A percentile compares a stretch with the other conserved stretches of the same genome.
phyloP scores from a whole-genome alignment of 1,284 basidiomycete species.

The Cystobasidiaceae sp. region DNA sequence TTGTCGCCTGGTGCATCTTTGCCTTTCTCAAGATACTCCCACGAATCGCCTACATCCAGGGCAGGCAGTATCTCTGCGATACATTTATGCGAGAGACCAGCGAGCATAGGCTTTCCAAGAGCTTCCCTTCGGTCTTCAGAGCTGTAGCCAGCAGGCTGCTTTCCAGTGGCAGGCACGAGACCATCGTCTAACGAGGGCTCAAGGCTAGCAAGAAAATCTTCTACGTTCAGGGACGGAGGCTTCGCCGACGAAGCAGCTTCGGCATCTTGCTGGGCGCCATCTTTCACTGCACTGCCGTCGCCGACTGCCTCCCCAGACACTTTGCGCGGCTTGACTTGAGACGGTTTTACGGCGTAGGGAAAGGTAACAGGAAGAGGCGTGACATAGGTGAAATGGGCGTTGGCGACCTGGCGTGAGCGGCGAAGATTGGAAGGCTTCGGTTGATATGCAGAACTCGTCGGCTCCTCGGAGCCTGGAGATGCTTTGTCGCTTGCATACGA shows the following conservation, averaged over 20 bases:
- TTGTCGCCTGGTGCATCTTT: constrained; percentile 46
- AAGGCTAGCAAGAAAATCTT: constrained; percentile 60
- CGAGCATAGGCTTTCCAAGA: constrained; percentile 54
- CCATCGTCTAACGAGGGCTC: constrained; percentile 58
- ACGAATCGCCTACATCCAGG: constrained; percentile 78
- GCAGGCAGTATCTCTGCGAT: constrained; percentile 73
- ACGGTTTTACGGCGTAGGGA: constrained; percentile 65
- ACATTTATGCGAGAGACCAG: constrained; percentile 61
- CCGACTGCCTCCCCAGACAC: constrained; percentile 17
- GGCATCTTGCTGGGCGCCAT: constrained; percentile 24
- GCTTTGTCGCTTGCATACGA: constrained; percentile 11
- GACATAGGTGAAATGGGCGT: constrained; percentile 71
- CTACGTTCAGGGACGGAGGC: constrained; percentile 50
- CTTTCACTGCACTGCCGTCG: constrained; percentile 13
- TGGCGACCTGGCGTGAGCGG: constrained; percentile 32
- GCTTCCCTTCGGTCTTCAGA: constrained; percentile 31
- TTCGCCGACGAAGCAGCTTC: constrained; percentile 33
- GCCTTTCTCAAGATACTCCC: constrained; percentile 55
- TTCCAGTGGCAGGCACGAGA: constrained; percentile 58
- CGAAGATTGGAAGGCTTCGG: constrained; percentile 37
- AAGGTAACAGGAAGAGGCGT: constrained; percentile 77
- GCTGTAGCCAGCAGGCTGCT: constrained; percentile 34
- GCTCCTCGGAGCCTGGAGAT: constrained; percentile 1
- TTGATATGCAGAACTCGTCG: constrained; percentile 7
- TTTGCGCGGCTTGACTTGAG: constrained; percentile 34